These are phyloP conservation scores for Isatis lusitanica DNA, from an alignment of 441 rosid genomes.

Conservation along the genomic window DNA sequence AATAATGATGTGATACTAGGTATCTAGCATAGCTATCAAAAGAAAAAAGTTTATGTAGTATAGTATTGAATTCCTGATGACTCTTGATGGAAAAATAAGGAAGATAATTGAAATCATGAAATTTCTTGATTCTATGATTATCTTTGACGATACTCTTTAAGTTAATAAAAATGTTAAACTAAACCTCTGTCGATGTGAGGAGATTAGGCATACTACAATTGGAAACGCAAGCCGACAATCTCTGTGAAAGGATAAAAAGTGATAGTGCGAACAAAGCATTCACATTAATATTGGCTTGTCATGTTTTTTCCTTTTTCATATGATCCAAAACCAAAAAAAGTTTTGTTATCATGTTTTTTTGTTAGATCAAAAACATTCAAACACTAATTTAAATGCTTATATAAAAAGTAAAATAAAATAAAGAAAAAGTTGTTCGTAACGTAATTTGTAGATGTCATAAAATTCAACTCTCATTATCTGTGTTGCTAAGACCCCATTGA, in stretches of 20 bases:
- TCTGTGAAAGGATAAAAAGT: slow-evolving; percentile 33
- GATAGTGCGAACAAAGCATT: slow-evolving; percentile 25
- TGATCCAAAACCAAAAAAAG: slow-evolving; percentile 32
- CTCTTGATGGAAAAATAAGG: neutral
- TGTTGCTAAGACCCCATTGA: neutral
- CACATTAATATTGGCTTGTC: slow-evolving; percentile 25
- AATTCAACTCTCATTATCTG: neutral
- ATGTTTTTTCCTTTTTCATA: slow-evolving; percentile 28
- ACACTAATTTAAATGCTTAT: neutral
- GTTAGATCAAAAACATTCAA: neutral
- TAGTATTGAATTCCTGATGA: neutral
- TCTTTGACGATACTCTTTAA: neutral
- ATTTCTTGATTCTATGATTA: neutral
- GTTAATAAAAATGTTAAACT: neutral
- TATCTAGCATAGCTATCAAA: neutral
- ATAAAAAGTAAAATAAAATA: neutral
- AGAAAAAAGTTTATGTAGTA: neutral
- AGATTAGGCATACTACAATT: neutral
- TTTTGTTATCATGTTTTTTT: slow-evolving; percentile 19
- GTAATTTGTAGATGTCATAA: neutral
- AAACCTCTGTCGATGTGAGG: neutral
- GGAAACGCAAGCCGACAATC: slow-evolving; percentile 26
- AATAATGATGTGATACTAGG: neutral
- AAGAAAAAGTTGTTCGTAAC: neutral
- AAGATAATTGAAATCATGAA: neutral